Base-by-base conservation (phyloP, 2,329 filamentous ascomycete genomes). In the Fusarium bactridioides region DNA sequence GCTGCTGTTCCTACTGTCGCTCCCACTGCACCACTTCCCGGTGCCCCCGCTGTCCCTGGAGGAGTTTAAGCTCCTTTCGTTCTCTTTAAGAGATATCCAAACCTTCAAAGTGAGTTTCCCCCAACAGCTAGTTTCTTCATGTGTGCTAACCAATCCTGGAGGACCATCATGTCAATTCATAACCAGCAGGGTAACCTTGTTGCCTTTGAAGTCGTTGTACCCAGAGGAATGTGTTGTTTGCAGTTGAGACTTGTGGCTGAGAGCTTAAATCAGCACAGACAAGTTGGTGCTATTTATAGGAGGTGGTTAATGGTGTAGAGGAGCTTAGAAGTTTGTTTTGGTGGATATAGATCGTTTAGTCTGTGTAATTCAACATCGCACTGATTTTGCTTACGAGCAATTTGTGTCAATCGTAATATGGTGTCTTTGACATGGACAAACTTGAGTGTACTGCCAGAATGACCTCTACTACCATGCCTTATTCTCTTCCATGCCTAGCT, bases 401-500 rank as follows among this genome's bases (percentile, higher is more conserved):
- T 13, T 0, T 10, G 18, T 29, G 4, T 8, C 3, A 10, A 18
- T 13, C 10, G 25, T 7, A 5, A 11, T 16, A 19, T 29, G 19
- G 18, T 2, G 13, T 9, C 31, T 51, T n/a, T 1, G 2, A 38
- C 7, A 38, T 53, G 6, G 37, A 4, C 9, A 7, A 54, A 38
- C 11, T 9, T 54, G 6, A 9, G 6, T n/a, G 9, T 7, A 29
- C 18, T 25, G 7, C 12, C 4, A 16, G 38, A 5, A 3, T 27
- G 38, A 27, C 16, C 9, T 33, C 12, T 23, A 7, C 5, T 5
- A 10, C 16, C 3, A 7, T 5, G 10, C 13, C 19, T 31, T n/a
- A 21, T 21, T 12, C 21, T 27, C 48, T 37, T 37, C 11, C 12
- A 10, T 13, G 18, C 18, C 18, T 13, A 2, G 9, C 15, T 16